Evolutionary conservation across 768 basidiomycete species (phyloP).

Genomic region (Crucibulum laeve): DNA sequence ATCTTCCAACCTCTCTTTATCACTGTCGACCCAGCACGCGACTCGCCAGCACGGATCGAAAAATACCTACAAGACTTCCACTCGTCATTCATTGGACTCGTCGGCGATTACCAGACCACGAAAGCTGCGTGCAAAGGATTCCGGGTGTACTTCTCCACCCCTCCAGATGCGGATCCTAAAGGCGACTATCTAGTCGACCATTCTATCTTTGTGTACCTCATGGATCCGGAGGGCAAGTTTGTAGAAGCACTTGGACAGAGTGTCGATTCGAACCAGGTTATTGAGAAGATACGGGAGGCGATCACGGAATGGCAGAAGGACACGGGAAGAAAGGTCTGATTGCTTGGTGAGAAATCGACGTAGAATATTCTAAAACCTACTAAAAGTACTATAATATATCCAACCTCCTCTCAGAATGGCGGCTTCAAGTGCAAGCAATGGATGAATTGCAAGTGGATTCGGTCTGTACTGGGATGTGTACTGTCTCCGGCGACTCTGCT

Average conservation of each 20-base stretch:
- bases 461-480: too few species aligned
- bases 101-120: conserved; percentile 75
- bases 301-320: conserved; percentile 38
- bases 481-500: too few species aligned
- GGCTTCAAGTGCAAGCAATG: too few species aligned
- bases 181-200: conserved; percentile 98
- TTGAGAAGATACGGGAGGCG: conserved; percentile 52
- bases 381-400: background rate
- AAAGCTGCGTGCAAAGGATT: conserved; percentile 93
- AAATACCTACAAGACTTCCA: conserved; percentile 85
- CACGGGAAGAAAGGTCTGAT: conserved; percentile 28
- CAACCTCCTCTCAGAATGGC: background rate
- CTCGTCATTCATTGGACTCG: conserved; percentile 82
- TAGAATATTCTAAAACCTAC: too few species aligned
- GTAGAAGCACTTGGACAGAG: conserved; percentile 96
- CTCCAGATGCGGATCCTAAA: conserved; percentile 76
- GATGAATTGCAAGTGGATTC: too few species aligned
- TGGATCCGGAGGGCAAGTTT: conserved; percentile 93
- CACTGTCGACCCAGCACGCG: conserved; percentile 94
- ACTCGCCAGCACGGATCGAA: conserved; percentile 57
- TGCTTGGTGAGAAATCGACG: background rate
- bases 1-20: conserved; percentile 91
- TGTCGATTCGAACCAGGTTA: conserved; percentile 63
- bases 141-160: conserved; percentile 97
- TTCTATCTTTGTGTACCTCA: conserved; percentile 96